Conservation (phyloP, 2,329 filamentous ascomycete genomes). For the Aureobasidium sp. region DNA sequence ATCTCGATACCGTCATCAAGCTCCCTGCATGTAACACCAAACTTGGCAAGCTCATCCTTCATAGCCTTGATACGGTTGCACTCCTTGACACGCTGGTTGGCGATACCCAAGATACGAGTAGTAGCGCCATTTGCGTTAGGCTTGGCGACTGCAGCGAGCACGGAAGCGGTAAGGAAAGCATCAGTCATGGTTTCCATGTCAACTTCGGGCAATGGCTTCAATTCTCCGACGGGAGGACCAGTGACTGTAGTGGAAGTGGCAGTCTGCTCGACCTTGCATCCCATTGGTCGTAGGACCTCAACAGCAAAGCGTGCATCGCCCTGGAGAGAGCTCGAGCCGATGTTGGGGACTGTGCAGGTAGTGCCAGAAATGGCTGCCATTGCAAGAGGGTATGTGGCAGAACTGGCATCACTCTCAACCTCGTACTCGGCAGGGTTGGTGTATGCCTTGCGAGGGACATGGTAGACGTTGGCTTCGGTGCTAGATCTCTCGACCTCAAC, state of each 20-base stretch:
- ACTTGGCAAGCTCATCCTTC: constrained; percentile 90
- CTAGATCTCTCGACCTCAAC: constrained; percentile 67
- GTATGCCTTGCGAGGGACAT: constrained; percentile 80
- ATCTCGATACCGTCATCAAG: constrained; percentile 90
- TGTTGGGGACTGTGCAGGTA: constrained; percentile 92
- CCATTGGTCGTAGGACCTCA: constrained; percentile 86
- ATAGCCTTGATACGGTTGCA: constrained; percentile 95
- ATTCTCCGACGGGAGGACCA: constrained; percentile 64
- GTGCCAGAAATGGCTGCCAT: constrained; percentile 93
- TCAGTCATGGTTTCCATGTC: constrained; percentile 99
- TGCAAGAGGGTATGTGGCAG: constrained; percentile 89
- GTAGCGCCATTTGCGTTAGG: constrained; percentile 53
- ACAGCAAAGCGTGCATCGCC: constrained; percentile 92
- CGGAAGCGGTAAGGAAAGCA: constrained; percentile 90
- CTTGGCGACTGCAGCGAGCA: constrained; percentile 79
- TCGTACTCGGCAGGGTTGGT: constrained; percentile 76
- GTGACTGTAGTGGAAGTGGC: constrained; percentile 84
- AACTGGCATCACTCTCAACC: constrained; percentile 95
- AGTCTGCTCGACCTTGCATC: constrained; percentile 80
- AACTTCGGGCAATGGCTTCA: constrained; percentile 70
- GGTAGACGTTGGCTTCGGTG: constrained; percentile 81
- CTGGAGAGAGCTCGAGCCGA: constrained; percentile 83
- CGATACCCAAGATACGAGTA: constrained; percentile 86
- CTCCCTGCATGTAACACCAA: constrained; percentile 77
- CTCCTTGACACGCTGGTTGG: constrained; percentile 96